These are phyloP conservation scores for Phaeodactylum tricornutum DNA, from an alignment of 108 stramenopile genomes.

Conservation along the genomic window DNA sequence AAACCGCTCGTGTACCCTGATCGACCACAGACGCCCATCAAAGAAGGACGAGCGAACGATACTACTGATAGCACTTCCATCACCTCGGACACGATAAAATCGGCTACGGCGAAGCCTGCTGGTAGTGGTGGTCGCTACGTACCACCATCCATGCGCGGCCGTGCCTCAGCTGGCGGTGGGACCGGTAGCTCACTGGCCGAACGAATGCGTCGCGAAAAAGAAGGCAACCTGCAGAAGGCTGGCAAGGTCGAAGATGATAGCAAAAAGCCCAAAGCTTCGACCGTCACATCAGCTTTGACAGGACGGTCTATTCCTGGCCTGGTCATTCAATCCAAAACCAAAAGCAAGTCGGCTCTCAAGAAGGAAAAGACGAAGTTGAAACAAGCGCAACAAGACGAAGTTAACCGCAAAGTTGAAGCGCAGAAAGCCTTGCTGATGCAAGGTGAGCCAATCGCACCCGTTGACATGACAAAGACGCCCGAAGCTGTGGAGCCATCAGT, in stretches of 20 bases:
- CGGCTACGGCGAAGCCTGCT: slow-evolving; percentile 28
- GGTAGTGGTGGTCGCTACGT: slow-evolving; percentile 44
- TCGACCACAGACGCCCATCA: slow-evolving; percentile 72
- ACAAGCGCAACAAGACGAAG: slow-evolving; percentile 41
- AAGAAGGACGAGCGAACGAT: no score
- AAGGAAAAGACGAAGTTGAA: slow-evolving; percentile 53
- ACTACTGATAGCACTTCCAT: no score
- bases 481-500: slow-evolving; percentile 28
- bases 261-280: slow-evolving; percentile 9
- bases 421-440: no score
- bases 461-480: neutral
- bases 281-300: slow-evolving; percentile 23
- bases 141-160: slow-evolving; percentile 63
- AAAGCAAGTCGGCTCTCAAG: slow-evolving; percentile 69
- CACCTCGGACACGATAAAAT: no score
- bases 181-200: slow-evolving; percentile 65
- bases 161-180: no score
- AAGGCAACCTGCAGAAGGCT: slow-evolving; percentile 45
- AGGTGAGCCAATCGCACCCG: no score
- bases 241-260: slow-evolving; percentile 26
- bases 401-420: slow-evolving; percentile 27
- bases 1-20: slow-evolving; percentile 52
- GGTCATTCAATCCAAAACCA: slow-evolving; percentile 27
- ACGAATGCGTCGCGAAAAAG: slow-evolving; percentile 71
- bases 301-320: slow-evolving; percentile 43